These are phyloP conservation scores for Zymoseptoria brevis DNA, from an alignment of 2,329 filamentous ascomycete species.

Conservation along the genomic window DNA sequence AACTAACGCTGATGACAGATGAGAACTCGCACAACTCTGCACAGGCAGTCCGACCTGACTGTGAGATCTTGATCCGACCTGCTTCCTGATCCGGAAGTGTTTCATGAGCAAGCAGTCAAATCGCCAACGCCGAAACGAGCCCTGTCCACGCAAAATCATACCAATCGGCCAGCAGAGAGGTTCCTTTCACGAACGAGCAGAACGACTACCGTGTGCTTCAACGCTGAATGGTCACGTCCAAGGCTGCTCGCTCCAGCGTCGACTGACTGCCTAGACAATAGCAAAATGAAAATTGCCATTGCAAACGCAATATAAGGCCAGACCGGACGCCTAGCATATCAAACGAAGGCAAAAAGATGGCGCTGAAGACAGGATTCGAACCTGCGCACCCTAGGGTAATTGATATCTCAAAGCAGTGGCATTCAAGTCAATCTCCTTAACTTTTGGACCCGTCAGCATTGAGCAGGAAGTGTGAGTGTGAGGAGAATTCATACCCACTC, in stretches of 20 bases:
- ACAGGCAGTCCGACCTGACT: no score
- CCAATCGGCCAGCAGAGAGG: not conserved
- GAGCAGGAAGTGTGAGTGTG: no score
- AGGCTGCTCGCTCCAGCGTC: not conserved
- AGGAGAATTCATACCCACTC: no score
- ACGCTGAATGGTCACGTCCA: not conserved
- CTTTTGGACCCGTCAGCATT: no score
- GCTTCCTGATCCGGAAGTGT: no score
- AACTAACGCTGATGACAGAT: no score
- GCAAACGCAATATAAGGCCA: not conserved
- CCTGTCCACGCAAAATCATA: no score
- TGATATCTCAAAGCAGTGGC: constrained; percentile 15
- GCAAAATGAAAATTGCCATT: not conserved
- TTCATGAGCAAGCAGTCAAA: no score
- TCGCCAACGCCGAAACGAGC: no score
- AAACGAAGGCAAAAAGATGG: not conserved
- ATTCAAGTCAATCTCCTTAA: constrained; percentile 23
- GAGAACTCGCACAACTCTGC: no score
- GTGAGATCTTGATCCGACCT: no score
- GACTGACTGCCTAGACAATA: not conserved
- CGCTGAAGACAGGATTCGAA: constrained; percentile 23
- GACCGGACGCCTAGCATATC: not conserved
- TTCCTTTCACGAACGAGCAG: not conserved
- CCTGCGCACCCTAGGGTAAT: constrained; percentile 22
- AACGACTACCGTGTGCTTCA: not conserved